Evolutionary conservation across 495 filamentous ascomycete genomes (phyloP).

Genomic region (Podospora conica): DNA sequence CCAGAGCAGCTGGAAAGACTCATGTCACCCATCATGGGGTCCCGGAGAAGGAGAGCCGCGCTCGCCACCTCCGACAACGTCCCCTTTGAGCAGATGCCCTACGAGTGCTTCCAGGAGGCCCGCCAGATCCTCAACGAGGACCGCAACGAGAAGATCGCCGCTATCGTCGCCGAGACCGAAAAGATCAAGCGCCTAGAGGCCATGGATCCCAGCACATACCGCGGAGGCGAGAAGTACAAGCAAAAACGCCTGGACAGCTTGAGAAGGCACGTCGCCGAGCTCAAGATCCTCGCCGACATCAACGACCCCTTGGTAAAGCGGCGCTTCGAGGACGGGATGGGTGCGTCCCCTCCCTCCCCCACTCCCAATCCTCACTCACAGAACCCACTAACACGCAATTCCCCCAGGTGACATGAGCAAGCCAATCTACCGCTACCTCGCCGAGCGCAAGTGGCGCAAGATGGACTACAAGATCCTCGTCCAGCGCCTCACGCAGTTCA

Average conservation of each 20-base stretch:
- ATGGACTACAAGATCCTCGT: slow-evolving; percentile 66
- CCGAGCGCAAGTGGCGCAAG: slow-evolving; percentile 75
- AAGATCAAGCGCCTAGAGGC: slow-evolving; percentile 55
- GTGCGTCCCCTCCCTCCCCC: slow-evolving; percentile 42
- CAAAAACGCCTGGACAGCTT: slow-evolving; percentile 64
- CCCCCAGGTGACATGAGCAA: slow-evolving; percentile 82
- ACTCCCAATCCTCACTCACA: not conserved
- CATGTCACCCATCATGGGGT: slow-evolving; percentile 63
- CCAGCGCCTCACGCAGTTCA: slow-evolving; percentile 84
- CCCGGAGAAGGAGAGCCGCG: slow-evolving; percentile 74
- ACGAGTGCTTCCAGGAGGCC: slow-evolving; percentile 96
- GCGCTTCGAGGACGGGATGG: slow-evolving; percentile 85
- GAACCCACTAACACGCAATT: slow-evolving; percentile 17
- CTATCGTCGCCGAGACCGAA: slow-evolving; percentile 54
- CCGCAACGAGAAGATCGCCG: slow-evolving; percentile 68
- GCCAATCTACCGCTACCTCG: slow-evolving; percentile 89
- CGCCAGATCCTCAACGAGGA: slow-evolving; percentile 75
- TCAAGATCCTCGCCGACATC: slow-evolving; percentile 88
- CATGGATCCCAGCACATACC: slow-evolving; percentile 49
- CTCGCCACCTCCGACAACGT: slow-evolving; percentile 61
- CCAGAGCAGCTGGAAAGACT: slow-evolving; percentile 48
- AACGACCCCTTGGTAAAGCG: slow-evolving; percentile 95
- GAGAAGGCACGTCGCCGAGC: slow-evolving; percentile 63
- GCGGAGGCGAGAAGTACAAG: slow-evolving; percentile 54
- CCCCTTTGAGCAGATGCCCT: slow-evolving; percentile 88